Base-by-base conservation (phyloP, 192 early-diverging fungal genomes). In the Spizellomyces sp. region DNA sequence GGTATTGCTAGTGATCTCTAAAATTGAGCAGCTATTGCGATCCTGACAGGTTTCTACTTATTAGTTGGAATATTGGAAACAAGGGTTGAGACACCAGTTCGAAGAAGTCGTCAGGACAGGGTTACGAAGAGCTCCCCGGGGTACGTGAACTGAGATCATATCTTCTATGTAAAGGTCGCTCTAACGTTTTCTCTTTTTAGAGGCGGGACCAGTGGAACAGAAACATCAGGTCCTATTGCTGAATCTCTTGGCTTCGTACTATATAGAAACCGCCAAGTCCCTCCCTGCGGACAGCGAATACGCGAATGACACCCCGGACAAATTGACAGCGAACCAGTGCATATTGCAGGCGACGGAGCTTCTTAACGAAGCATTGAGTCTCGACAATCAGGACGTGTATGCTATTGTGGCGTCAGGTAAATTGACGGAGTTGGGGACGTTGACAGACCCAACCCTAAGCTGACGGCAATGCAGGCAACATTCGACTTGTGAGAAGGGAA, bases 341-440 rank as follows among this genome's bases (percentile, higher is more conserved):
- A 75, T 93, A 56, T 74, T 80, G 48, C 80, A 88, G 74, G 96
- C 94, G 0, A 90, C 91, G 0, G 84, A 89, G 57, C 80, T 90
- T 54, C 78, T 95, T 17, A 94, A 92, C 61, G 84, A 88, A 50
- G 91, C 93, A 19, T 89, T 90, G 69, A 81, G 84, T 46, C 88
- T 96, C 62, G 88, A 90, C 72, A 79, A 80, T 47, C 79, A 80
- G 21, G 86, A 95, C 48, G 77, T 86, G 45, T 86, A 83, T 44
- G 89, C 91, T 6, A 88, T 86, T 73, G 74, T 98, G 50, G 90
- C 86, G 36, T 92, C 91, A 70, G 95, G 91, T 75, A 75, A 15
- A 48, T 12, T 14, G 12, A 2, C 50, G 17, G 50, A n/a, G 12
- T 54, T 12, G 50, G 50, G 50, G 17, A 19, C 50, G 50, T 36